A percentile compares a stretch with the other conserved stretches of the same genome.
Conservation (phyloP, 2,329 filamentous ascomycete species). For the Colletotrichum sp. region DNA sequence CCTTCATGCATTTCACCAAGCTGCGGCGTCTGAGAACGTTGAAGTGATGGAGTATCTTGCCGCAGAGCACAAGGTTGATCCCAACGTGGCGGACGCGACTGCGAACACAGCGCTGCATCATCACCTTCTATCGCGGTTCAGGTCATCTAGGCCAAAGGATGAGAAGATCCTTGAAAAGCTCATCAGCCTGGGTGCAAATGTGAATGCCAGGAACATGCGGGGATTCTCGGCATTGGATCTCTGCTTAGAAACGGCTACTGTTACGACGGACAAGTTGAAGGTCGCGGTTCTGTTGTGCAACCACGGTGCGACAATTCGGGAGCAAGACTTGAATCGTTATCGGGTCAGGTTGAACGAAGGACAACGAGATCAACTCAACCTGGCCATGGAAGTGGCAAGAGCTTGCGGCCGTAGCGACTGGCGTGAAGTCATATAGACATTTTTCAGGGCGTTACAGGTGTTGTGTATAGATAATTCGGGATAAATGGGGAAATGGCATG, state of each 20-base stretch:
- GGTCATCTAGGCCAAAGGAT: neutral
- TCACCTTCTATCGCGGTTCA: constrained; percentile 4
- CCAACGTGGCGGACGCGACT: neutral
- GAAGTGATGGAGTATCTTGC: neutral
- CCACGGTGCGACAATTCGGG: neutral
- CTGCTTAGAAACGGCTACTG: neutral
- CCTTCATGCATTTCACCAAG: constrained; percentile 13
- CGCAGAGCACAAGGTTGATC: neutral
- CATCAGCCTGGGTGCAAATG: constrained; percentile 33
- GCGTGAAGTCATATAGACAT: neutral
- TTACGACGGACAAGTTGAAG: neutral
- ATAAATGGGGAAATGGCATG: neutral
- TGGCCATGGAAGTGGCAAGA: neutral
- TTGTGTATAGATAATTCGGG: neutral
- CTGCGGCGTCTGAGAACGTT: neutral
- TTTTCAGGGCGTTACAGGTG: neutral
- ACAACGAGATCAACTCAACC: neutral
- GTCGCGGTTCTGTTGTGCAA: neutral
- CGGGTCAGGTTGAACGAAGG: neutral
- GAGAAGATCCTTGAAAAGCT: constrained; percentile 17
- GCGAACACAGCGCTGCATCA: constrained; percentile 14
- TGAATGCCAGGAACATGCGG: constrained; percentile 24
- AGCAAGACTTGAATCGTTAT: neutral
- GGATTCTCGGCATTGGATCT: neutral
- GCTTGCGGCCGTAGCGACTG: neutral